Evolutionary conservation across 2,329 filamentous ascomycete species (phyloP).

Genomic region (Cercospora berteroae): DNA sequence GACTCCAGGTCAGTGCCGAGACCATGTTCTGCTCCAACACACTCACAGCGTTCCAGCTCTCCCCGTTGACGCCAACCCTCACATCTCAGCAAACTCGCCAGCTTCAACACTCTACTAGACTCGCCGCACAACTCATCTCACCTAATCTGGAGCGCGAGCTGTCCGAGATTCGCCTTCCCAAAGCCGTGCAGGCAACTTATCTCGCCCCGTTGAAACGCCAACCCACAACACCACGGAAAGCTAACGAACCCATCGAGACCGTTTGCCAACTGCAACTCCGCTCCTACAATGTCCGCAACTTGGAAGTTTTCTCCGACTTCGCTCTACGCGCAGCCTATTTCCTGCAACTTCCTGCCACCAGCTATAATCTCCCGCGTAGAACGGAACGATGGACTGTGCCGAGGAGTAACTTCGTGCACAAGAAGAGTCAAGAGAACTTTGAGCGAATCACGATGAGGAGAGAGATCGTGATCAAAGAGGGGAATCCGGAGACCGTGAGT

Average conservation of each 20-base stretch:
- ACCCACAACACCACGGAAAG: constrained; percentile 59
- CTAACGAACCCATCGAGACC: background rate
- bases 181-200: constrained; percentile 81
- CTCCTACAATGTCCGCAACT: constrained; percentile 83
- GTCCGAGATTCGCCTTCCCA: constrained; percentile 61
- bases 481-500: constrained; percentile 82
- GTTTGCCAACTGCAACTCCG: constrained; percentile 75
- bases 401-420: constrained; percentile 84
- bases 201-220: constrained; percentile 76
- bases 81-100: constrained; percentile 16
- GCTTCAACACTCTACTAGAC: constrained; percentile 22
- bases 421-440: constrained; percentile 97
- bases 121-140: constrained; percentile 13
- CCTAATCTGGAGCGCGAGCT: constrained; percentile 29
- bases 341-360: constrained; percentile 78
- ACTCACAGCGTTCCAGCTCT: constrained; percentile 24
- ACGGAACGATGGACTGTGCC: constrained; percentile 94
- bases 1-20: constrained; percentile 40
- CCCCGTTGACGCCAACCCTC: constrained; percentile 13
- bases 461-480: constrained; percentile 89
- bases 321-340: constrained; percentile 93
- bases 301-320: constrained; percentile 94
- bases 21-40: background rate
- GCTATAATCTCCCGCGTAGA: constrained; percentile 79
- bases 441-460: constrained; percentile 84